Conservation (phyloP, 2,329 filamentous ascomycete genomes). For the Cercospora zeina region DNA sequence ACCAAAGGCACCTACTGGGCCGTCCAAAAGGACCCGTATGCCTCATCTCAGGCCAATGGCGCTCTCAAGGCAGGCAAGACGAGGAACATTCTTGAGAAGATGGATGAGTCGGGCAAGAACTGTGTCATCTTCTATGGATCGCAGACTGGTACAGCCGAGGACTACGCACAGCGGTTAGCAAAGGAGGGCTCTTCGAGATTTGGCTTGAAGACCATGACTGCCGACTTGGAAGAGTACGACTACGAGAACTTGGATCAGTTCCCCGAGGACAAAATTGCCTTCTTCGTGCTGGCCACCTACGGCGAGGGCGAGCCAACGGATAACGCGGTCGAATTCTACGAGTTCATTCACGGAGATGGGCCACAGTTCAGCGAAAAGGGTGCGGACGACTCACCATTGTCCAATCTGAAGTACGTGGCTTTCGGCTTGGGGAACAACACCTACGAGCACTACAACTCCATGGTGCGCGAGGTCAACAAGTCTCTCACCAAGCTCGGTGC, state of each 20-base stretch:
- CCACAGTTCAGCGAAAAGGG: slow-evolving; percentile 73
- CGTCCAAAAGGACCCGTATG: slow-evolving; percentile 84
- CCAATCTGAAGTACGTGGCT: slow-evolving; percentile 85
- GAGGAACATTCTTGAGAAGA: slow-evolving; percentile 89
- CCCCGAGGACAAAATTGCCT: slow-evolving; percentile 83
- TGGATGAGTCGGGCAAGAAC: slow-evolving; percentile 94
- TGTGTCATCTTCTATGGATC: slow-evolving; percentile 98
- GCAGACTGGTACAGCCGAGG: slow-evolving; percentile 96
- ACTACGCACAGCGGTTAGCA: slow-evolving; percentile 91
- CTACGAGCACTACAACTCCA: slow-evolving; percentile 98
- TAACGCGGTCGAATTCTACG: slow-evolving; percentile 98
- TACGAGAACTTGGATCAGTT: slow-evolving; percentile 89
- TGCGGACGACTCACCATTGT: slow-evolving; percentile 68
- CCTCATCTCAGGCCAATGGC: slow-evolving; percentile 68
- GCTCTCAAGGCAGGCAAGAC: slow-evolving; percentile 78
- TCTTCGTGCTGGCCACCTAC: slow-evolving; percentile 96
- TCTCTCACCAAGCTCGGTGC: slow-evolving; percentile 80
- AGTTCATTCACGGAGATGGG: slow-evolving; percentile 85
- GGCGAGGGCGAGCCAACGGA: slow-evolving; percentile 98
- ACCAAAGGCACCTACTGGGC: slow-evolving; percentile 96
- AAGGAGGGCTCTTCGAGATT: slow-evolving; percentile 98
- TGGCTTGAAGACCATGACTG: slow-evolving; percentile 96
- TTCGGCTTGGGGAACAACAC: slow-evolving; percentile 99
- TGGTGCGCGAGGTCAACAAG: slow-evolving; percentile 90
- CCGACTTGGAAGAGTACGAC: slow-evolving; percentile 96